A percentile compares a stretch with the other conserved stretches of the same genome.
These are phyloP conservation scores for Huntiella abstrusa DNA, from an alignment of 2,329 filamentous ascomycete species.

Conservation along the genomic window DNA sequence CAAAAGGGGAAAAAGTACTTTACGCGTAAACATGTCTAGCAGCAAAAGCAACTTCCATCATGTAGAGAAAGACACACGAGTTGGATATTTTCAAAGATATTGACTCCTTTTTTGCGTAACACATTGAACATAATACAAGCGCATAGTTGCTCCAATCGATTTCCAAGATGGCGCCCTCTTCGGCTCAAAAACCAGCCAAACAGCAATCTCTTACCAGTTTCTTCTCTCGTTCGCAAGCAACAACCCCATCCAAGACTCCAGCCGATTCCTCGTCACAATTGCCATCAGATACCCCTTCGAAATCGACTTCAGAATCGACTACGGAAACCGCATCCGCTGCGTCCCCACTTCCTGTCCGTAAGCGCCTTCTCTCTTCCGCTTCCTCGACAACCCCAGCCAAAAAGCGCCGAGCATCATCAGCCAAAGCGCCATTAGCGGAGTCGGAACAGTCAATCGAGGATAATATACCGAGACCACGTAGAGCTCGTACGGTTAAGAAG, in stretches of 20 bases:
- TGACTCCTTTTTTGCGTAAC: no score
- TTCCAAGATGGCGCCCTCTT: slow-evolving; percentile 18
- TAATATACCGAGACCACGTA: no score
- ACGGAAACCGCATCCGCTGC: slow-evolving; percentile 13
- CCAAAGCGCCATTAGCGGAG: not conserved
- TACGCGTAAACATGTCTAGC: no score
- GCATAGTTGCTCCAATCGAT: not conserved
- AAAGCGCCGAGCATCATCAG: not conserved
- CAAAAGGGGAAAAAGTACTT: no score
- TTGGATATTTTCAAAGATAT: no score
- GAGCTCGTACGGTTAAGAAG: not conserved
- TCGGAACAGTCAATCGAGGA: no score
- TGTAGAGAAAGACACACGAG: not conserved
- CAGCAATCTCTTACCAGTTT: slow-evolving; percentile 77
- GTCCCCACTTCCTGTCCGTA: slow-evolving; percentile 16
- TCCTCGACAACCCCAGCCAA: slow-evolving; percentile 12
- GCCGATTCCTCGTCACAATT: no score
- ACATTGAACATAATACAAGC: no score
- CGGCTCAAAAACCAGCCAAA: slow-evolving; percentile 32
- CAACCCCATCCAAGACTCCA: slow-evolving; percentile 16
- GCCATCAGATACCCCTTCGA: no score
- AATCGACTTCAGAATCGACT: not conserved
- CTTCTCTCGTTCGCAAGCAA: slow-evolving; percentile 40
- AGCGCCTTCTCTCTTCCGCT: slow-evolving; percentile 13
- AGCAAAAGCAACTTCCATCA: not conserved